Evolutionary conservation across 352 stramenopile genomes (phyloP).

Genomic region (Pilasporangium apinafurcum): DNA sequence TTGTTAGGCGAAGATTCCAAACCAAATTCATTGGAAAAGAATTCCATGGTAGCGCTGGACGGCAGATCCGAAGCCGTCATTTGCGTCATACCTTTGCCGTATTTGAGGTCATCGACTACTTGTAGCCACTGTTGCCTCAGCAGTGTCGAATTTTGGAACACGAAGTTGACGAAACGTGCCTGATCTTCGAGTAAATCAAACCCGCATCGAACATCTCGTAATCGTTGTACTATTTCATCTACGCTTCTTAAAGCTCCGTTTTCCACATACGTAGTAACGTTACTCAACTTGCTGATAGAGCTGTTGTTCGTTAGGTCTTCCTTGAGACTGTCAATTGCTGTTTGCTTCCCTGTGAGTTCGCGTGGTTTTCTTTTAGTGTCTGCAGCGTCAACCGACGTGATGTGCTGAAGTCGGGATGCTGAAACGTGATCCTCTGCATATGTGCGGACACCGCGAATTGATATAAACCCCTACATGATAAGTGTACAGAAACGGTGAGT

Average conservation of each 20-base stretch:
- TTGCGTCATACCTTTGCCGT: conserved; percentile 4
- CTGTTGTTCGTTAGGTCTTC: conserved; percentile 3
- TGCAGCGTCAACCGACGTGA: conserved; percentile 3
- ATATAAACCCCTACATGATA: conserved; percentile 4
- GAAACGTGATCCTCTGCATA: conserved; percentile 18
- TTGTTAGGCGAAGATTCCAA: background rate
- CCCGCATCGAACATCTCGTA: conserved; percentile 19
- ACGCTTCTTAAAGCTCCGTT: conserved; percentile 12
- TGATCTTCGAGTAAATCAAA: conserved; percentile 39
- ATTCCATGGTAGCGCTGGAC: too few relatives aligned
- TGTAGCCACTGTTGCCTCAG: conserved; percentile 41
- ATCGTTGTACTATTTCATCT: conserved; percentile 25
- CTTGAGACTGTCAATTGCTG: conserved; percentile 22
- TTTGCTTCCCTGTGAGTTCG: conserved; percentile 14
- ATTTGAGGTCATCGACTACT: conserved; percentile 36
- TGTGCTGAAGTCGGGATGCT: conserved; percentile 7
- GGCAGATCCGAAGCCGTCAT: conserved; percentile 5
- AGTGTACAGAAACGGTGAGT: background rate
- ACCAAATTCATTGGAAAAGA: conserved; percentile 38
- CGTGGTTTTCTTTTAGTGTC: conserved; percentile 8
- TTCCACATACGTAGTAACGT: too few relatives aligned
- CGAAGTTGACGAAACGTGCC: conserved; percentile 50
- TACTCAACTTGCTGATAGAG: background rate
- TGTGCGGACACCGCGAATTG: conserved; percentile 16
- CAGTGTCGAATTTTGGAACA: conserved; percentile 43